A percentile compares a stretch with the other conserved stretches of the same genome.
phyloP scores from a whole-genome alignment of 352 stramenopile genomes.

The Pythium folliculosum region DNA sequence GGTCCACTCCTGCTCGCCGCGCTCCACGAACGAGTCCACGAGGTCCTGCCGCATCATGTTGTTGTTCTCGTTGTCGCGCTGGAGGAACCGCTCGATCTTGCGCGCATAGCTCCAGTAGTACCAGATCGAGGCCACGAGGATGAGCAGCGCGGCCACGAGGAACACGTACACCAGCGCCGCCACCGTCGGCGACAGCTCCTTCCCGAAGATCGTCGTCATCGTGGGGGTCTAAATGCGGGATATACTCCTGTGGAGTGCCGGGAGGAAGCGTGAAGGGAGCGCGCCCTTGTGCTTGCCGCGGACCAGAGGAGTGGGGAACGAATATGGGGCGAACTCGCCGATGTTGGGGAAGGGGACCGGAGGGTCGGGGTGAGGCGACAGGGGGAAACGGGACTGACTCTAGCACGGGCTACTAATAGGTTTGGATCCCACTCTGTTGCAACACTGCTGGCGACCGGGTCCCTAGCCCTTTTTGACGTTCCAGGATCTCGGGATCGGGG shows the following conservation, averaged over 20 bases:
- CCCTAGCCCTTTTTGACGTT: slow-evolving; percentile 16
- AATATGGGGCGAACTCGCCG: background rate
- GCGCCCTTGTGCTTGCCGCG: background rate
- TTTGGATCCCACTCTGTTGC: slow-evolving; percentile 12
- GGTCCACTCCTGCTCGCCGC: slow-evolving; percentile 79
- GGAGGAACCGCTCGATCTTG: slow-evolving; percentile 85
- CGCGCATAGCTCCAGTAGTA: slow-evolving; percentile 89
- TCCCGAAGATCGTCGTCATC: slow-evolving; percentile 84
- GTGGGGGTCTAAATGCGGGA: background rate
- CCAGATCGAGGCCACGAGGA: slow-evolving; percentile 74
- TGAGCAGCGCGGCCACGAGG: slow-evolving; percentile 64
- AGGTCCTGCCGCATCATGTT: slow-evolving; percentile 90
- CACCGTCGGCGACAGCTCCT: slow-evolving; percentile 69
- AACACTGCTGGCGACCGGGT: background rate
- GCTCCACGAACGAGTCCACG: slow-evolving; percentile 81
- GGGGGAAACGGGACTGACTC: slow-evolving; percentile 13
- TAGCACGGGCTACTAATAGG: slow-evolving; percentile 12
- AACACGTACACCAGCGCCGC: slow-evolving; percentile 79
- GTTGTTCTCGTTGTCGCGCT: slow-evolving; percentile 84
- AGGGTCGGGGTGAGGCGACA: background rate
- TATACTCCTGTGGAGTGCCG: background rate
- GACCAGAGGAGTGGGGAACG: background rate
- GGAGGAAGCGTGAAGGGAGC: background rate
- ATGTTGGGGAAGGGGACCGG: background rate
- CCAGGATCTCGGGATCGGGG: background rate